Evolutionary conservation across 345 rosid genomes (phyloP).

Genomic region (Aquilaria yunnanensis): DNA sequence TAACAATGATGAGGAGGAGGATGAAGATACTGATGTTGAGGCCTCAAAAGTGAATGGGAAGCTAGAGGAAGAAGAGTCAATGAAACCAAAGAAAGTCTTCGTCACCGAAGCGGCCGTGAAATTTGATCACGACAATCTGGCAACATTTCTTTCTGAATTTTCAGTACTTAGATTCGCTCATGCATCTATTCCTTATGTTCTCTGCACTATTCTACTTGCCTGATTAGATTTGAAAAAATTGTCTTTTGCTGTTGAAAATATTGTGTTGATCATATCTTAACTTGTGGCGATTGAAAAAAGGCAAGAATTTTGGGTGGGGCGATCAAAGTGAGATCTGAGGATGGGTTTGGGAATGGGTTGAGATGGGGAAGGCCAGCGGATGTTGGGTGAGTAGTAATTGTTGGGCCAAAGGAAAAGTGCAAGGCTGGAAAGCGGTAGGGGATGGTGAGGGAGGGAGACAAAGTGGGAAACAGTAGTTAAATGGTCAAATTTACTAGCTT

Average conservation of each 20-base stretch:
- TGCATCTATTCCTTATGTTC: neutral
- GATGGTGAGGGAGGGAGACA: too few species aligned
- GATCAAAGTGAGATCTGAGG: too few species aligned
- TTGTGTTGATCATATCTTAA: too few species aligned
- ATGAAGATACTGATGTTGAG: slow-evolving; percentile 33
- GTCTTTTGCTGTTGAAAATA: slow-evolving; percentile 2
- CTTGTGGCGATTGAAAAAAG: too few species aligned
- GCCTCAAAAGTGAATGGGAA: slow-evolving; percentile 22
- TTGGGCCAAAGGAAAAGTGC: too few species aligned
- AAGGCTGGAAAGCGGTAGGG: too few species aligned
- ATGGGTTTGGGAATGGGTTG: too few species aligned
- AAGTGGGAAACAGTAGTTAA: too few species aligned
- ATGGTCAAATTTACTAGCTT: too few species aligned
- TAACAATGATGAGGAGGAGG: slow-evolving; percentile 28
- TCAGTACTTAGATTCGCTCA: slow-evolving; percentile 20
- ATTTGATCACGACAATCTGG: slow-evolving; percentile 50
- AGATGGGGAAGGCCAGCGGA: too few species aligned
- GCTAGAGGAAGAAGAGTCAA: slow-evolving; percentile 28
- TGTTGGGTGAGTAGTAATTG: too few species aligned
- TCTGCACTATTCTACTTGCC: slow-evolving; percentile 2
- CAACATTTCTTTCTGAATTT: slow-evolving; percentile 43
- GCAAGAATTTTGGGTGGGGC: too few species aligned
- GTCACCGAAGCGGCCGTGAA: slow-evolving; percentile 57
- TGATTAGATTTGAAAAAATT: slow-evolving; percentile 2
- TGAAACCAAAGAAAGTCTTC: slow-evolving; percentile 54